A percentile compares a stretch with the other conserved stretches of the same genome.
Conservation (phyloP, 2,329 filamentous ascomycete species). For the Aspergillus candidus region DNA sequence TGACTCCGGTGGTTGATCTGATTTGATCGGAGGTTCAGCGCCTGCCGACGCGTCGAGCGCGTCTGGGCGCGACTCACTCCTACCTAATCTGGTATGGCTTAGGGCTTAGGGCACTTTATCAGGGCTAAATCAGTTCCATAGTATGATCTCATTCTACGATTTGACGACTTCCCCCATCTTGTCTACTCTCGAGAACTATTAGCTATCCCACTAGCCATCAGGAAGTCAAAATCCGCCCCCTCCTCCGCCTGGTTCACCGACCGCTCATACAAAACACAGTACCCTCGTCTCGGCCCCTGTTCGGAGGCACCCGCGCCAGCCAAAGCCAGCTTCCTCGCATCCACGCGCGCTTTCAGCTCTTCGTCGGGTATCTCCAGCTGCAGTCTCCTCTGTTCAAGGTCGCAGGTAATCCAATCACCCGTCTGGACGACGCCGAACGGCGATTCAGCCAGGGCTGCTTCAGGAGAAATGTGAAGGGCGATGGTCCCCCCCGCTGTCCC, state of each 20-base stretch:
- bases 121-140: slow-evolving; percentile 8
- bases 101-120: slow-evolving; percentile 31
- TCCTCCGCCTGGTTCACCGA: slow-evolving; percentile 40
- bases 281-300: slow-evolving; percentile 27
- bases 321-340: slow-evolving; percentile 7
- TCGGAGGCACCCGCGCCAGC: background rate
- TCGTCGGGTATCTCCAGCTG: slow-evolving; percentile 38
- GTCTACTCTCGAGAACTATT: too few species aligned
- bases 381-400: slow-evolving; percentile 39
- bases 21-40: slow-evolving; percentile 8
- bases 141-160: too few species aligned
- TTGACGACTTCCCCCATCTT: too few species aligned
- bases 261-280: slow-evolving; percentile 37
- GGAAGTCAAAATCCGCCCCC: slow-evolving; percentile 38
- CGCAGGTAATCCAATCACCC: slow-evolving; percentile 45
- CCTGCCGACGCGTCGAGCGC: slow-evolving; percentile 20
- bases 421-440: slow-evolving; percentile 45
- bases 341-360: slow-evolving; percentile 37
- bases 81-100: slow-evolving; percentile 18
- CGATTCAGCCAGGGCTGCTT: slow-evolving; percentile 43
- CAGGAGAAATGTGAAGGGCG: slow-evolving; percentile 49
- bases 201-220: slow-evolving; percentile 21
- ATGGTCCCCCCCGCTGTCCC: slow-evolving; percentile 53
- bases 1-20: slow-evolving; percentile 5
- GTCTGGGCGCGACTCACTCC: slow-evolving; percentile 15